Percentiles rank a stretch among this genome's conserved stretches.
phyloP scores from a whole-genome alignment of 2,329 filamentous ascomycete genomes.

The Ceratocystis destructans region DNA sequence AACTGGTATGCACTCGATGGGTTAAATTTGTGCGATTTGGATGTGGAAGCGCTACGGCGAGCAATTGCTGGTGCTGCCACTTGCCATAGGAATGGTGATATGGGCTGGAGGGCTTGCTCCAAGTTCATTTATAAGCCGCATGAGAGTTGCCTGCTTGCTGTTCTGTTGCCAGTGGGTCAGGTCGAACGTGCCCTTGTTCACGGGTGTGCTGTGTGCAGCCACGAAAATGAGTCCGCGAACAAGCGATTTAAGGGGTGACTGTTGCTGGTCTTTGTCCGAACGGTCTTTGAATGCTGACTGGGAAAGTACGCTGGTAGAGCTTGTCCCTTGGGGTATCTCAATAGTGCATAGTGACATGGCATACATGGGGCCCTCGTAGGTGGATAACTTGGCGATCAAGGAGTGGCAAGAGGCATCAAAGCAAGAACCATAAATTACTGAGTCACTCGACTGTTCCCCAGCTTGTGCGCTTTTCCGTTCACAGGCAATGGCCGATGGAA shows the following conservation, averaged over 20 bases:
- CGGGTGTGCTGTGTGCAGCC: constrained; percentile 7
- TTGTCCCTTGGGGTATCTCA: background rate
- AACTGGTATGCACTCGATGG: too few relatives aligned
- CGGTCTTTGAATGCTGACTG: background rate
- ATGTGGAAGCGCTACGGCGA: background rate
- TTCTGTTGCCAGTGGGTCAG: constrained; percentile 12
- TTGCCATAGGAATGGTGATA: background rate
- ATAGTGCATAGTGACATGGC: constrained; percentile 10
- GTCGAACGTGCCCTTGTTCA: constrained; percentile 8
- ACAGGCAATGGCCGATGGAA: constrained; percentile 8
- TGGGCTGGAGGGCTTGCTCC: background rate
- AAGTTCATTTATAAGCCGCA: constrained; percentile 7
- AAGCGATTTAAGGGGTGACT: background rate
- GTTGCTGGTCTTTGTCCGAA: background rate
- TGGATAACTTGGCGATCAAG: background rate
- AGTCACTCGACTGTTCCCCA: background rate
- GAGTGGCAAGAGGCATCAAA: background rate
- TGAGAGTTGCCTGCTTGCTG: constrained; percentile 13
- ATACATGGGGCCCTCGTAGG: constrained; percentile 15
- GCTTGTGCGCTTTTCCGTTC: background rate
- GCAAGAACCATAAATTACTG: background rate
- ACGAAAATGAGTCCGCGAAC: constrained; percentile 10
- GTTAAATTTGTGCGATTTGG: too few relatives aligned
- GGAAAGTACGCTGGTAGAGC: background rate
- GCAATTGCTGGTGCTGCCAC: background rate